Evolutionary conservation across 345 rosid genomes (phyloP).

Genomic region (Citrus australasica): DNA sequence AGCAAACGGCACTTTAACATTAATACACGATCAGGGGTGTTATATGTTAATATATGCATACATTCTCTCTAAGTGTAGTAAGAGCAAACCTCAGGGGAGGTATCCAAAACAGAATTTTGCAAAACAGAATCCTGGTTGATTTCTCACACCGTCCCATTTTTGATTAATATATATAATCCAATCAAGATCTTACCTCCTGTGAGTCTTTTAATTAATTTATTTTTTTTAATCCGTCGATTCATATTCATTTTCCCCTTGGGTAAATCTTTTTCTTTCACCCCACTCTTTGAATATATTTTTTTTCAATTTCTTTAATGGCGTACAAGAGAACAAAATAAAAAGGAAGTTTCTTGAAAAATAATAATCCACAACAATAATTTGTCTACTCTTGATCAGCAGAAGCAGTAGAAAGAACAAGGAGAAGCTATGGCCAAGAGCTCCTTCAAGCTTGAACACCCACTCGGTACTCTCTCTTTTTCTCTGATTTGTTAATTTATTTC

Average conservation of each 20-base stretch:
- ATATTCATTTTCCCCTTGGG: background rate
- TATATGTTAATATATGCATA: no score
- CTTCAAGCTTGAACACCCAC: slow-evolving; percentile 79
- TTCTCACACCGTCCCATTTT: background rate
- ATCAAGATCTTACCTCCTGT: background rate
- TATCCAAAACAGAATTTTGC: background rate
- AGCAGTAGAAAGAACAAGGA: background rate
- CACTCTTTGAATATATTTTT: background rate
- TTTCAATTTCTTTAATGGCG: background rate
- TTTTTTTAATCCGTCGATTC: background rate
- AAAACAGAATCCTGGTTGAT: background rate
- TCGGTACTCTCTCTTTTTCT: slow-evolving; percentile 39
- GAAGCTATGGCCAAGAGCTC: slow-evolving; percentile 65
- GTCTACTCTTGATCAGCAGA: background rate
- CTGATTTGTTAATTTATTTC: background rate
- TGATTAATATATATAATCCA: no score
- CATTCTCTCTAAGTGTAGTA: no score
- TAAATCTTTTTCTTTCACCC: background rate
- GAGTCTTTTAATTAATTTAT: background rate
- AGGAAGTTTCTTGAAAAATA: background rate
- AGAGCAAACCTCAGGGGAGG: no score
- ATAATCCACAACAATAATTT: background rate
- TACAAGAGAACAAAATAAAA: background rate
- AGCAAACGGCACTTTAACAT: no score
- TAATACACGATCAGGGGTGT: no score